A percentile compares a stretch with the other conserved stretches of the same genome.
Conservation (phyloP, 192 early-diverging fungal genomes). For the Gonapodya sp. region DNA sequence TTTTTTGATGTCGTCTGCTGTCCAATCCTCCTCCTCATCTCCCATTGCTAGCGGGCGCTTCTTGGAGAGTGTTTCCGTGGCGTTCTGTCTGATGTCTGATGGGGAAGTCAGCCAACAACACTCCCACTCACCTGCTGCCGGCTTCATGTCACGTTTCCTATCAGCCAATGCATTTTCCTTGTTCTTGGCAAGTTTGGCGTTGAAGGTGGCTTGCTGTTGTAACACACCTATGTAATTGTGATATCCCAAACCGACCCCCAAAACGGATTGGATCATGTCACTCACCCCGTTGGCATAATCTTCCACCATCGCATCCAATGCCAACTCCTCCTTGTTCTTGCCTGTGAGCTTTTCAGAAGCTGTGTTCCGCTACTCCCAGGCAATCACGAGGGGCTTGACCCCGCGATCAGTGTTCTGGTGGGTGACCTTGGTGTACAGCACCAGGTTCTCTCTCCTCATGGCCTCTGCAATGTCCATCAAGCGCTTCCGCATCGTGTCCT, state of each 20-base stretch:
- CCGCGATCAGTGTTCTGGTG: neutral
- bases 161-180: neutral
- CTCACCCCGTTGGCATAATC: neutral
- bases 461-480: neutral
- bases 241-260: too few species aligned
- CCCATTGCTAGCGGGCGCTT: neutral
- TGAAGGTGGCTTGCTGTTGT: too few species aligned
- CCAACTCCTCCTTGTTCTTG: neutral
- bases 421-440: neutral
- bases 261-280: neutral
- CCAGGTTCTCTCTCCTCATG: neutral
- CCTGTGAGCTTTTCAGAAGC: neutral
- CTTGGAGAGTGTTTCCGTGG: neutral
- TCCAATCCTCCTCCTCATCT: neutral
- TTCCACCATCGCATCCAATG: neutral
- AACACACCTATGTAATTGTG: neutral
- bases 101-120: neutral
- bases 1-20: neutral
- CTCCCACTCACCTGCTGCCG: neutral
- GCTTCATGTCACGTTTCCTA: neutral
- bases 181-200: too few species aligned
- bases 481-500: neutral
- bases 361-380: neutral
- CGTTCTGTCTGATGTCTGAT: neutral
- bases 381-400: neutral